Conservation (phyloP, 805 yeast genomes). For the Yarrowia sp. region DNA sequence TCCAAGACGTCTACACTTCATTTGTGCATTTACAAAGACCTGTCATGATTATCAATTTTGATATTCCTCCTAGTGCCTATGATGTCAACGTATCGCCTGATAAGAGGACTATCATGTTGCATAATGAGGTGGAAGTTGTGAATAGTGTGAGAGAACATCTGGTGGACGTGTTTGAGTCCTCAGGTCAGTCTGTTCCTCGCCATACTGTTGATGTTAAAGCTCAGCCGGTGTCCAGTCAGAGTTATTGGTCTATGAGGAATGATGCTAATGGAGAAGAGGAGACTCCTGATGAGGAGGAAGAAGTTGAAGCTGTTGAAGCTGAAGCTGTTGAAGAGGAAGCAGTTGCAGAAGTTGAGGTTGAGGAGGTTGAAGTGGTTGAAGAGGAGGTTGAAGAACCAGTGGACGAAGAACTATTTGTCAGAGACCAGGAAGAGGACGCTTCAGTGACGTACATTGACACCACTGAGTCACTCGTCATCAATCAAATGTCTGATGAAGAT, state of each 20-base stretch:
- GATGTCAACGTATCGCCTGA: constrained; percentile 94
- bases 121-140: constrained; percentile 59
- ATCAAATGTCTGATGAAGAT: constrained; percentile 27
- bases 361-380: background rate
- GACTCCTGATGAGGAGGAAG: background rate
- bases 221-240: constrained; percentile 17
- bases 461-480: background rate
- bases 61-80: constrained; percentile 45
- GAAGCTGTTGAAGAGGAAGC: background rate
- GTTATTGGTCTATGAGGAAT: background rate
- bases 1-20: constrained; percentile 71
- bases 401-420: background rate
- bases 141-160: constrained; percentile 57
- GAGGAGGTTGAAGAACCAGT: background rate
- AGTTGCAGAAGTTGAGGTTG: background rate
- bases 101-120: constrained; percentile 68
- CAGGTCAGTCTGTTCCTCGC: constrained; percentile 43
- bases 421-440: background rate
- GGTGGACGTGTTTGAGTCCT: constrained; percentile 45
- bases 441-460: constrained; percentile 8
- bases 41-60: constrained; percentile 59
- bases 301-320: background rate
- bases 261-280: background rate
- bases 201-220: constrained; percentile 21
- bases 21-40: constrained; percentile 77